phyloP scores from a whole-genome alignment of 2,329 filamentous ascomycete genomes.

The Podosphaera xanthii region DNA sequence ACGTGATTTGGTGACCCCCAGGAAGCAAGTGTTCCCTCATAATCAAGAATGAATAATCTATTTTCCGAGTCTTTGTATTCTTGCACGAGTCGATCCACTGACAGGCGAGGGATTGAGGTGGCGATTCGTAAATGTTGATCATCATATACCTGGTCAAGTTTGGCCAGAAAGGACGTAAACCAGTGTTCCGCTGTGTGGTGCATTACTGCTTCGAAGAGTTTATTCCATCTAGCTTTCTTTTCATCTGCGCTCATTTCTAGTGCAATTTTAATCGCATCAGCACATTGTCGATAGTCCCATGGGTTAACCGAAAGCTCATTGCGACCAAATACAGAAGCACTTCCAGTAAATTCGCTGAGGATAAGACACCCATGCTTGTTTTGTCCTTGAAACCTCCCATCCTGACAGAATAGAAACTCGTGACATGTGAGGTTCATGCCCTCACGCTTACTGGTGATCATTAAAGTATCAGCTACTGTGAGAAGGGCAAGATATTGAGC shows the following conservation, averaged over 20 bases:
- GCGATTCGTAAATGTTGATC: constrained; percentile 72
- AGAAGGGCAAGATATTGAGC: constrained; percentile 81
- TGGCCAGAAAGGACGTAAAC: constrained; percentile 52
- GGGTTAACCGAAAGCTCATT: constrained; percentile 76
- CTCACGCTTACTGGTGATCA: constrained; percentile 87
- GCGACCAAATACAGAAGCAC: constrained; percentile 60
- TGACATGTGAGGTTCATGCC: constrained; percentile 95
- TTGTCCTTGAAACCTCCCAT: constrained; percentile 43
- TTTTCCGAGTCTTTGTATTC: constrained; percentile 43
- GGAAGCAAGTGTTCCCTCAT: constrained; percentile 76
- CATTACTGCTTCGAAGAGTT: constrained; percentile 49
- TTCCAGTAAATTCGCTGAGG: constrained; percentile 85
- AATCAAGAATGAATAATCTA: constrained; percentile 75
- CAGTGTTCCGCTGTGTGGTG: constrained; percentile 70
- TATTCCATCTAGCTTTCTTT: constrained; percentile 50
- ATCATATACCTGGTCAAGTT: constrained; percentile 53
- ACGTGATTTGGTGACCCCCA: constrained; percentile 71
- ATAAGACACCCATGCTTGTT: constrained; percentile 80
- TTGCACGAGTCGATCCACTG: constrained; percentile 36
- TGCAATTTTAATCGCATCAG: constrained; percentile 63
- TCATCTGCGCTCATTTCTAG: constrained; percentile 60
- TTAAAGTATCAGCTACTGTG: constrained; percentile 71
- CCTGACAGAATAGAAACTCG: constrained; percentile 83
- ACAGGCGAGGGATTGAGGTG: constrained; percentile 67
- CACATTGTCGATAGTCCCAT: constrained; percentile 80